Base-by-base conservation (phyloP, 345 rosid species). In the Psidium guajava region DNA sequence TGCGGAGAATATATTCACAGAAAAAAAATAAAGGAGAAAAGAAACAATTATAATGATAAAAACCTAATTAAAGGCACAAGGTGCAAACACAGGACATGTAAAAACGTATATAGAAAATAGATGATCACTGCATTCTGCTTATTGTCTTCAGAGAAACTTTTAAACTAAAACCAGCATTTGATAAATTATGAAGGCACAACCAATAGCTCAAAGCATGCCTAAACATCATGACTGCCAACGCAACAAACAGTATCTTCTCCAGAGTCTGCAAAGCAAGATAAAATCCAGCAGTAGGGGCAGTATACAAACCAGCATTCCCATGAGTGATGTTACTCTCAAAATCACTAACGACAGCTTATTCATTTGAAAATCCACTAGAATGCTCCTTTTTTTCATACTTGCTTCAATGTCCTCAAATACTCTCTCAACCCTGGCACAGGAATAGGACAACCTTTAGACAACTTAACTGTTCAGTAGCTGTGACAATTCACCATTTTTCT, bases 261-360 rank as follows among this genome's bases (percentile, higher is more conserved):
- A 69, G 24, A 32, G 47, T 69, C 77, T 32, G 77, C 24, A 20
- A 69, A 69, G 44, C 47, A 69, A 24, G 36, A 32, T 12, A 40
- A 69, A 69, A 16, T 69, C 24, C 77, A 69, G 47, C 20, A 32
- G 44, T 69, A 69, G 3, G 2, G 49, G 36, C 25, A 54, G 53
- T 0, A 73, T 50, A 91, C 93, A 57, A 86, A 97, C 99, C 98
- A 97, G 90, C 85, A 97, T 87, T 88, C 99, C 99, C 92, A 92
- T 88, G 55, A 97, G 90, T 47, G 98, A 96, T 82, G 93, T 92
- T 74, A 95, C 93, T 87, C 98, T 91, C 49, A 96, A 90, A 89
- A 97, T 94, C 88, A 95, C 94, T 85, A 95, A 92, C 59, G 96
- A 87, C 59, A 97, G 94, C 90, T 95, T 97, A 89, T 86, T 90